Percentiles rank a stretch among this genome's conserved stretches.
Evolutionary conservation across 768 basidiomycete species (phyloP).

Genomic region (Panus rudis): DNA sequence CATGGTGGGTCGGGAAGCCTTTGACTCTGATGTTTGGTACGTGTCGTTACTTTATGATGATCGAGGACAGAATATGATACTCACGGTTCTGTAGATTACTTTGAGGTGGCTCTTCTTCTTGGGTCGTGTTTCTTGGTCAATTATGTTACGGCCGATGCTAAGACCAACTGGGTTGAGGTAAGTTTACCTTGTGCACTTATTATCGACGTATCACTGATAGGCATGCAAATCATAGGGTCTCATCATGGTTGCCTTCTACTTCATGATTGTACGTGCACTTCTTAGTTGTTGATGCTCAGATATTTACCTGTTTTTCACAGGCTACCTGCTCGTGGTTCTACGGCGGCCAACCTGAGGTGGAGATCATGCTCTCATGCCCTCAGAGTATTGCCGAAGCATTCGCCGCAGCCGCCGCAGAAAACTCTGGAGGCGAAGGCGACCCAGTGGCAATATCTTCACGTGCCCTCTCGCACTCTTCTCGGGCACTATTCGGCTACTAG

Average conservation of each 20-base stretch:
- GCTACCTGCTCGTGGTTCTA: conserved; percentile 66
- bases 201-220: not conserved
- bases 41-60: too few relatives aligned
- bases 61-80: too few relatives aligned
- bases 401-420: conserved; percentile 4
- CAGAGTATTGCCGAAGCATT: conserved; percentile 32
- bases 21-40: conserved; percentile 63
- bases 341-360: conserved; percentile 44
- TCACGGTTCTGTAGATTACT: conserved; percentile 46
- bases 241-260: conserved; percentile 59
- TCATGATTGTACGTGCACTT: conserved; percentile 46
- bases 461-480: too few relatives aligned
- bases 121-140: conserved; percentile 73
- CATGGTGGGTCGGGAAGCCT: conserved; percentile 60
- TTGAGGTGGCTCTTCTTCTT: conserved; percentile 58
- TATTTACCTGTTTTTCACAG: conserved; percentile 24
- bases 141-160: conserved; percentile 70
- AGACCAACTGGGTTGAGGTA: conserved; percentile 74
- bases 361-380: conserved; percentile 34
- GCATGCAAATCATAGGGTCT: conserved; percentile 28
- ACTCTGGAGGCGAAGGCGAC: conserved; percentile 3
- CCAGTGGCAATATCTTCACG: too few relatives aligned
- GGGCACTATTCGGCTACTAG: too few relatives aligned
- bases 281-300: not conserved
- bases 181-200: not conserved